These are phyloP conservation scores for Eremothecium cymbalariae DNA, from an alignment of 1,139 yeast genomes.

Conservation along the genomic window DNA sequence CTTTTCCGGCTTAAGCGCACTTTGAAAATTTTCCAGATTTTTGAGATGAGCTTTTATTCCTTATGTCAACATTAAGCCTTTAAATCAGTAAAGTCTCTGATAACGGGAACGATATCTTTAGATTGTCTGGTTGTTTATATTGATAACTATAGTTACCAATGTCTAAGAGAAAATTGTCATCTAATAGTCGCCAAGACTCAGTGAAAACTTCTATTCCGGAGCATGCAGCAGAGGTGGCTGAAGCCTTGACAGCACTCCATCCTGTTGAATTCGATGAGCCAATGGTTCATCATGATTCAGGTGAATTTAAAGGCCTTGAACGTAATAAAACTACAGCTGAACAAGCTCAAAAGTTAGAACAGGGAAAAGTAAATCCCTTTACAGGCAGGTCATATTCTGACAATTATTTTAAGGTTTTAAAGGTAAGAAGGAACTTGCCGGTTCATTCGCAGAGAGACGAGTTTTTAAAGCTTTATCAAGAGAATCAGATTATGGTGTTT, in stretches of 20 bases:
- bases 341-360: conserved; percentile 60
- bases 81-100: too few relatives aligned
- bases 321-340: conserved; percentile 69
- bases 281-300: conserved; percentile 37
- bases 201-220: conserved; percentile 45
- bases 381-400: conserved; percentile 55
- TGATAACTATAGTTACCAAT: too few relatives aligned
- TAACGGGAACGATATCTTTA: too few relatives aligned
- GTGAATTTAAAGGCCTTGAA: conserved; percentile 46
- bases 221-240: conserved; percentile 50
- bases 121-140: too few relatives aligned
- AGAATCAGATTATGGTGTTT: conserved; percentile 90
- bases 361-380: conserved; percentile 65
- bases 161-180: conserved; percentile 30
- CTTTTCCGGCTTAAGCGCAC: too few relatives aligned
- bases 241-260: conserved; percentile 33
- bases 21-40: too few relatives aligned
- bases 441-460: conserved; percentile 91
- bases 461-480: conserved; percentile 73
- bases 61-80: too few relatives aligned
- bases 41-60: too few relatives aligned
- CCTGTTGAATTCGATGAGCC: conserved; percentile 27
- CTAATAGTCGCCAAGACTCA: conserved; percentile 25
- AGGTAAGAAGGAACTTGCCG: conserved; percentile 76
- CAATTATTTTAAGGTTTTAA: conserved; percentile 68